A percentile compares a stretch with the other conserved stretches of the same genome.
Evolutionary conservation across 139 green algal species (phyloP).

Genomic region (Tetradesmus lagerheimii): DNA sequence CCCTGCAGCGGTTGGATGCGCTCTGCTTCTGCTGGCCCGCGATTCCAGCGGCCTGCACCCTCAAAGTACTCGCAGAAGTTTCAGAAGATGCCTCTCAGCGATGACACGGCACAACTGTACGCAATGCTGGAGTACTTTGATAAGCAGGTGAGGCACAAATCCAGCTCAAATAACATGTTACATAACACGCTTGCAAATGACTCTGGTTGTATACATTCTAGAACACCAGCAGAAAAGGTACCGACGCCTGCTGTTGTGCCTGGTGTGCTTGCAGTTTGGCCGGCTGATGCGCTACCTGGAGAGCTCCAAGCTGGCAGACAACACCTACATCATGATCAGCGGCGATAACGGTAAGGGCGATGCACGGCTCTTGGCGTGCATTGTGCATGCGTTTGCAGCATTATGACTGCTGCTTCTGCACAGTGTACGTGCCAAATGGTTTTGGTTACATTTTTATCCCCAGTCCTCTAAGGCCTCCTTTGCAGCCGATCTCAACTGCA

Average conservation of each 20-base stretch:
- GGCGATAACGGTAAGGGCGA: slow-evolving; percentile 37
- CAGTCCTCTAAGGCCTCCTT: too few species aligned
- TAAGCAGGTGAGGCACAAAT: background rate
- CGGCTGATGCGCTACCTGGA: slow-evolving; percentile 32
- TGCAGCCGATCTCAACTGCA: too few species aligned
- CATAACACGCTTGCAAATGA: too few species aligned
- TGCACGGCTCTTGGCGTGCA: background rate
- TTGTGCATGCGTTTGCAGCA: background rate
- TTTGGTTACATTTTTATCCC: too few species aligned
- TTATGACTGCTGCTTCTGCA: too few species aligned
- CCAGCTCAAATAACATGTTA: too few species aligned
- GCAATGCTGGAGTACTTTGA: slow-evolving; percentile 23
- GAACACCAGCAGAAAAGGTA: background rate
- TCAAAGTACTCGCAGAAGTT: background rate
- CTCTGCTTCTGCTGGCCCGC: background rate
- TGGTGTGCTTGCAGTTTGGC: slow-evolving; percentile 4
- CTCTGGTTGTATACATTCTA: too few species aligned
- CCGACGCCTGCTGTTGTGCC: background rate
- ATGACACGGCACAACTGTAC: background rate
- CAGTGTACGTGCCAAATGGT: too few species aligned
- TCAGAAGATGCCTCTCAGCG: background rate
- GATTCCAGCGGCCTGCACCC: background rate
- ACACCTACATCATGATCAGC: slow-evolving; percentile 52
- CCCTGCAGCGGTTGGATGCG: background rate
- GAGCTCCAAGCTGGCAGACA: slow-evolving; percentile 21